A percentile compares a stretch with the other conserved stretches of the same genome.
These are phyloP conservation scores for Tardiomyces blankii DNA, from an alignment of 1,139 yeast species.

Conservation along the genomic window DNA sequence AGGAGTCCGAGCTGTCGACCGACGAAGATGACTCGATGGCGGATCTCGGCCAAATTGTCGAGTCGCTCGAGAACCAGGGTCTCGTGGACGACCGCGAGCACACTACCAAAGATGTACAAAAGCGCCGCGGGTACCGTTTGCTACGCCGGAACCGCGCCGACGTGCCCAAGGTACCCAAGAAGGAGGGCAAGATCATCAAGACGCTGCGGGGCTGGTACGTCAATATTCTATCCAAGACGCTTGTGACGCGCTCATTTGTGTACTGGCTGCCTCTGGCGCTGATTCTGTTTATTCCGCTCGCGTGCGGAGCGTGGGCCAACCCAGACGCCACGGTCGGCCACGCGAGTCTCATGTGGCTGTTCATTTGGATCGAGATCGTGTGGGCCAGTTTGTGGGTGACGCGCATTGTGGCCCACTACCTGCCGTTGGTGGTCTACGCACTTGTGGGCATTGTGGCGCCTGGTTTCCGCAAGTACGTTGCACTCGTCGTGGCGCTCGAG, in stretches of 20 bases:
- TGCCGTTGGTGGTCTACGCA: constrained; percentile 21
- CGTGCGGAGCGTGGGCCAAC: constrained; percentile 29
- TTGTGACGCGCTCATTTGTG: constrained; percentile 24
- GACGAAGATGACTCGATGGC: background rate
- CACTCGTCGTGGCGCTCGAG: constrained; percentile 27
- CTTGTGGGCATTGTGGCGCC: constrained; percentile 27
- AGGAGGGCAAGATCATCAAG: constrained; percentile 8
- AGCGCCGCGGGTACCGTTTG: background rate
- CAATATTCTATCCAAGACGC: constrained; percentile 18
- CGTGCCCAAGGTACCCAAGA: constrained; percentile 1
- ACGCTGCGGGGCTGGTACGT: constrained; percentile 18
- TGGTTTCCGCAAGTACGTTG: constrained; percentile 23
- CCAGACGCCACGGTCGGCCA: constrained; percentile 23
- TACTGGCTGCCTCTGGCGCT: constrained; percentile 31
- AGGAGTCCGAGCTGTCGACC: background rate
- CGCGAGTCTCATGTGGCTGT: constrained; percentile 29
- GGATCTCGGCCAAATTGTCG: background rate
- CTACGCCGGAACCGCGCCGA: background rate
- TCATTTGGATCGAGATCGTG: constrained; percentile 32
- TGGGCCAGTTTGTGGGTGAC: constrained; percentile 32
- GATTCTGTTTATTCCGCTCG: constrained; percentile 28
- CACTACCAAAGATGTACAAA: background rate
- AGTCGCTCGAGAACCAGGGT: background rate
- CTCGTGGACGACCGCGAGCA: background rate
- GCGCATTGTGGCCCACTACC: constrained; percentile 24